Evolutionary conservation across 1,139 yeast genomes (phyloP).

Genomic region (Kodamaea plutei): DNA sequence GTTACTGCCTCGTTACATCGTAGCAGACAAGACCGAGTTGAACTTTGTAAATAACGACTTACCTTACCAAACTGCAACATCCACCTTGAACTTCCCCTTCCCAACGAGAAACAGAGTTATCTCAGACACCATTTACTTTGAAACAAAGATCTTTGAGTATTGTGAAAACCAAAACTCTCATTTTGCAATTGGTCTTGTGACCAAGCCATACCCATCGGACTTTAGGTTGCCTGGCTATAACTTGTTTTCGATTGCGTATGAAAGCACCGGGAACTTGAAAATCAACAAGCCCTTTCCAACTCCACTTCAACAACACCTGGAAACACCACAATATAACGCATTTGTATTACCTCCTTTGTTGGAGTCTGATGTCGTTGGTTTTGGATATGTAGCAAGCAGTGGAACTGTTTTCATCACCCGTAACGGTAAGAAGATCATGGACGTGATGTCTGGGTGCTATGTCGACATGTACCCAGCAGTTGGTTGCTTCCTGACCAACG

Average conservation of each 20-base stretch:
- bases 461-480: conserved; percentile 83
- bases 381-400: conserved; percentile 75
- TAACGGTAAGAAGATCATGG: conserved; percentile 84
- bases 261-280: conserved; percentile 77
- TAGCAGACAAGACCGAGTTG: conserved; percentile 65
- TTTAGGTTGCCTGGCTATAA: conserved; percentile 86
- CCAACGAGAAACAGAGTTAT: conserved; percentile 53
- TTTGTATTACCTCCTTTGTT: conserved; percentile 70
- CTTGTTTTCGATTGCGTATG: conserved; percentile 81
- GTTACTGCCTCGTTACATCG: conserved; percentile 34
- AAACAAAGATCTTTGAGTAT: conserved; percentile 59
- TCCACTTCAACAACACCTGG: conserved; percentile 44
- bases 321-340: conserved; percentile 52
- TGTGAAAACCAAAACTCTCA: conserved; percentile 36
- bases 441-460: conserved; percentile 74
- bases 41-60: conserved; percentile 42
- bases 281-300: conserved; percentile 71
- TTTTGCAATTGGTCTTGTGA: conserved; percentile 73
- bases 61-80: conserved; percentile 44
- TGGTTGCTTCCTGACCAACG: conserved; percentile 77
- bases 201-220: conserved; percentile 79
- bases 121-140: conserved; percentile 67
- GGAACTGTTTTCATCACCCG: conserved; percentile 88
- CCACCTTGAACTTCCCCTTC: conserved; percentile 55
- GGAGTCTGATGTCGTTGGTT: conserved; percentile 89